Evolutionary conservation across 305 asterid genomes (phyloP).

Genomic region (Solanum chacoense): DNA sequence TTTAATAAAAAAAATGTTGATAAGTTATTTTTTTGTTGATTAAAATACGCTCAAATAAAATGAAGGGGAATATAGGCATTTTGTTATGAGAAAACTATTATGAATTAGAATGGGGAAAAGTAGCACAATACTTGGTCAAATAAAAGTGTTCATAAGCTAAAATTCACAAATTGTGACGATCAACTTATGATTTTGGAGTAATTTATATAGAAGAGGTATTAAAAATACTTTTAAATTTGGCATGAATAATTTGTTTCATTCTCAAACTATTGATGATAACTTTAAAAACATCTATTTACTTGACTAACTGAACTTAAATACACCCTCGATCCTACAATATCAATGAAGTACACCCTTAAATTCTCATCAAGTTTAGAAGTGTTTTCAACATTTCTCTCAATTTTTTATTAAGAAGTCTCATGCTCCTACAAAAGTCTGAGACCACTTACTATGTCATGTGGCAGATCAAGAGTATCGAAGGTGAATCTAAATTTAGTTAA

Average conservation of each 20-base stretch:
- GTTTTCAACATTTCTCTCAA: background rate
- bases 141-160: background rate
- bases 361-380: background rate
- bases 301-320: background rate
- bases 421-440: rapidly evolving
- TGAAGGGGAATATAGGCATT: background rate
- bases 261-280: background rate
- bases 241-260: too few relatives aligned
- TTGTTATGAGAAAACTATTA: background rate
- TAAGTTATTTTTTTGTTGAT: background rate
- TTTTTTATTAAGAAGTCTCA: background rate
- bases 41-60: background rate
- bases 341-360: background rate
- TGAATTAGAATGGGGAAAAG: background rate
- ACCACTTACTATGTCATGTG: background rate
- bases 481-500: background rate
- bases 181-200: background rate
- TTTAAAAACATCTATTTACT: too few relatives aligned
- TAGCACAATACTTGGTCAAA: background rate
- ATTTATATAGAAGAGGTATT: too few relatives aligned
- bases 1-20: background rate
- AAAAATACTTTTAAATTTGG: too few relatives aligned
- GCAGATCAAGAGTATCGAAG: too few relatives aligned
- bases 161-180: background rate
- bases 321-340: background rate